A percentile compares a stretch with the other conserved stretches of the same genome.
phyloP scores from a whole-genome alignment of 495 filamentous ascomycete species.

The Annulohypoxylon maeteangense region DNA sequence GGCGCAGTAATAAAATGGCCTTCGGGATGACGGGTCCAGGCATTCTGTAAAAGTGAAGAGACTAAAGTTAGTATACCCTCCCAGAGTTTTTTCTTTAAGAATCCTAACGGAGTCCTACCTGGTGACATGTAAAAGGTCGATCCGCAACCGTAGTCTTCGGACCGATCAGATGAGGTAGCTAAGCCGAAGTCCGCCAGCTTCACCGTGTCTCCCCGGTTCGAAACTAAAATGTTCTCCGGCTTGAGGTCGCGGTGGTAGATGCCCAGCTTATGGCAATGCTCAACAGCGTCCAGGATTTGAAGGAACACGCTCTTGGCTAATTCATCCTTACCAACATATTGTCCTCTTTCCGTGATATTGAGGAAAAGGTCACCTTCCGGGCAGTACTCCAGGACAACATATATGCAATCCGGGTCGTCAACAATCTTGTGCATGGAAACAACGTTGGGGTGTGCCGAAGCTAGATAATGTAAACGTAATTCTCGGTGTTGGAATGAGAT shows the following conservation, averaged over 20 bases:
- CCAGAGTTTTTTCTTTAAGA: constrained; percentile 22
- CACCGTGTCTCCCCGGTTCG: constrained; percentile 84
- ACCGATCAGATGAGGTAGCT: constrained; percentile 82
- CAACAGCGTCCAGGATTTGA: constrained; percentile 97
- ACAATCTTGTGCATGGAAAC: constrained; percentile 95
- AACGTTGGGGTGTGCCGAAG: constrained; percentile 89
- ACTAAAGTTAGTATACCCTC: constrained; percentile 44
- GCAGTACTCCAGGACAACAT: constrained; percentile 97
- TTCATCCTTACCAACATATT: constrained; percentile 91
- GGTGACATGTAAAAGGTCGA: constrained; percentile 99
- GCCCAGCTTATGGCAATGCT: constrained; percentile 89
- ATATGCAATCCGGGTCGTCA: constrained; percentile 92
- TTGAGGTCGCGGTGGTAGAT: constrained; percentile 99
- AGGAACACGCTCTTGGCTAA: constrained; percentile 90
- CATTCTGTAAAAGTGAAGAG: constrained; percentile 74
- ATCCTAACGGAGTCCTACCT: constrained; percentile 69
- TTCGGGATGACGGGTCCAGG: constrained; percentile 83
- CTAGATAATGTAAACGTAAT: constrained; percentile 89
- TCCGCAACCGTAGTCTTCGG: constrained; percentile 96
- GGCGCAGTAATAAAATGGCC: constrained; percentile 87
- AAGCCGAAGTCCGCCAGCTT: constrained; percentile 98
- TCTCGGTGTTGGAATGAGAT: constrained; percentile 91
- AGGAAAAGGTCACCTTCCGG: constrained; percentile 97
- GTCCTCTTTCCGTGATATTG: constrained; percentile 93
- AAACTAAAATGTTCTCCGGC: constrained; percentile 97